A percentile compares a stretch with the other conserved stretches of the same genome.
Conservation (phyloP, 2,329 filamentous ascomycete genomes). For the Fusarium solani-melongenae region DNA sequence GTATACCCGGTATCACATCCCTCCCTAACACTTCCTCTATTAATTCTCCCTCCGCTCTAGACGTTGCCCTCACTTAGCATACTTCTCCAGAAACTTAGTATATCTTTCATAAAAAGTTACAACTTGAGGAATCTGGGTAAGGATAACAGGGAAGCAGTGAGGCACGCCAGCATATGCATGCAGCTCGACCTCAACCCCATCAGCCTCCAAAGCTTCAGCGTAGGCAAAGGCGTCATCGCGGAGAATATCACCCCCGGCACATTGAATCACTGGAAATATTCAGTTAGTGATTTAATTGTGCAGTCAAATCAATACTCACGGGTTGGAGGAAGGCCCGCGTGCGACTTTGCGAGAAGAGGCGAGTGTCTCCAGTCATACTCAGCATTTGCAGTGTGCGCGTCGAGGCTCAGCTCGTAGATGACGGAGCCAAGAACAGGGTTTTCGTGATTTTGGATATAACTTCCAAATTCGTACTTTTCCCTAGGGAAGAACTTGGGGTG, state of each 20-base stretch:
- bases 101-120: slow-evolving; percentile 21
- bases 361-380: slow-evolving; percentile 34
- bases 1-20: too few species aligned
- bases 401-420: slow-evolving; percentile 19
- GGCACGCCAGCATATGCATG: slow-evolving; percentile 35
- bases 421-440: slow-evolving; percentile 10
- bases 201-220: slow-evolving; percentile 23
- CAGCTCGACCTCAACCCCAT: slow-evolving; percentile 26
- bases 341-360: slow-evolving; percentile 31
- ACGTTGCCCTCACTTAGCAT: background rate
- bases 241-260: slow-evolving; percentile 29
- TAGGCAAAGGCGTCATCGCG: slow-evolving; percentile 38
- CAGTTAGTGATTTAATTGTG: background rate
- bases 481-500: slow-evolving; percentile 38
- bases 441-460: slow-evolving; percentile 35
- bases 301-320: slow-evolving; percentile 11
- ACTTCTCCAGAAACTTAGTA: background rate
- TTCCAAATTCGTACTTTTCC: slow-evolving; percentile 39
- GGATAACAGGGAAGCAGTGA: slow-evolving; percentile 33
- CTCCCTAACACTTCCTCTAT: too few species aligned
- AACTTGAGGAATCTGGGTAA: background rate
- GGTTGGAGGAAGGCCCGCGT: slow-evolving; percentile 25
- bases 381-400: slow-evolving; percentile 13
- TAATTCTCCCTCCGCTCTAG: too few species aligned
- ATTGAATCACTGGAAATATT: slow-evolving; percentile 26